A percentile compares a stretch with the other conserved stretches of the same genome.
phyloP scores from a whole-genome alignment of 2,329 filamentous ascomycete species.

The Botryotinia narcissicola region DNA sequence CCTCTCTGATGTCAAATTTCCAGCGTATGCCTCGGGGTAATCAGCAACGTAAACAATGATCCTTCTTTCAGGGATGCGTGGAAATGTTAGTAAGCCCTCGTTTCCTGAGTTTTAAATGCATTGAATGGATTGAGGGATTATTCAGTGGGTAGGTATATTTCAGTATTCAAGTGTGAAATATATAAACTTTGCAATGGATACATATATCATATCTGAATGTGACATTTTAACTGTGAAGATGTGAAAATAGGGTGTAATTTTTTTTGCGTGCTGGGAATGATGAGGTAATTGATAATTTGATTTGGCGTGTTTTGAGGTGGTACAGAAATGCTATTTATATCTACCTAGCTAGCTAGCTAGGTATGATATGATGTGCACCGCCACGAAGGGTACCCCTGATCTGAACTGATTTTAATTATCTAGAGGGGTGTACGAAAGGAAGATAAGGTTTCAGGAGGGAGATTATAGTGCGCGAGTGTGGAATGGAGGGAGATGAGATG shows the following conservation, averaged over 20 bases:
- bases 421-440: not conserved
- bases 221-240: not conserved
- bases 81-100: not conserved
- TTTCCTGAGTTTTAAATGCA: not conserved
- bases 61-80: not conserved
- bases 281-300: no score
- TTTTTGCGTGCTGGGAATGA: not conserved
- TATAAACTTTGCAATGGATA: not conserved
- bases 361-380: not conserved
- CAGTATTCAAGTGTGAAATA: not conserved
- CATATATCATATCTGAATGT: not conserved
- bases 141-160: not conserved
- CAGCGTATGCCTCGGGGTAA: not conserved
- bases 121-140: not conserved
- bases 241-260: not conserved
- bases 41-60: not conserved
- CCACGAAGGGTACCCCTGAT: not conserved
- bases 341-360: no score
- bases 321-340: not conserved
- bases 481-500: no score
- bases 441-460: not conserved
- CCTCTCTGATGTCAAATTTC: not conserved
- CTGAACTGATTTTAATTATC: not conserved
- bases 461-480: not conserved
- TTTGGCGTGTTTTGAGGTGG: no score